phyloP scores from a whole-genome alignment of 2,329 filamentous ascomycete genomes.

The Apiospora arundinis region DNA sequence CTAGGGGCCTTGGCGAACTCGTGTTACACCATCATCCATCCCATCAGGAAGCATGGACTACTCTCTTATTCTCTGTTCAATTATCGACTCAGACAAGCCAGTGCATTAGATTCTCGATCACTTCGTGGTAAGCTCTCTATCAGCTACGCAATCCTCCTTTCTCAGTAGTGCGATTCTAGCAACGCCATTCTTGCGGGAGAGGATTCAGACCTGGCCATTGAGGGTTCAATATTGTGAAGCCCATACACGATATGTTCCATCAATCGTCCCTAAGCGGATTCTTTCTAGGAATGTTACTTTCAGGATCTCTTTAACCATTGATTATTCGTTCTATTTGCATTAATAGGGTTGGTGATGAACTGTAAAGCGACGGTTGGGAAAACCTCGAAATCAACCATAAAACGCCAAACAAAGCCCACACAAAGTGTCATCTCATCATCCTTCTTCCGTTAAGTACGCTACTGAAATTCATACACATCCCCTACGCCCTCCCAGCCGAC shows the following conservation, averaged over 20 bases:
- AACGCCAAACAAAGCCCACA: neutral
- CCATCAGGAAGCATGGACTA: neutral
- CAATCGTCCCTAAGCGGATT: neutral
- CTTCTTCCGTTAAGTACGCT: no score
- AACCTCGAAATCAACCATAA: neutral
- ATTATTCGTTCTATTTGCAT: neutral
- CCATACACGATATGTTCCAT: neutral
- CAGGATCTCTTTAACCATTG: neutral
- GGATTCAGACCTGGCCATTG: neutral
- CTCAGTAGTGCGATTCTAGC: neutral
- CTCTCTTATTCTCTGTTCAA: neutral
- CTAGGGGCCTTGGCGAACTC: constrained; percentile 6
- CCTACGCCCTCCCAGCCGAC: neutral
- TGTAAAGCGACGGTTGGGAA: neutral
- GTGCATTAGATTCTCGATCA: neutral
- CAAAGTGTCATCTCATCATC: no score
- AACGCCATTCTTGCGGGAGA: neutral
- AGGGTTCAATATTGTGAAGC: neutral
- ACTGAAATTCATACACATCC: neutral
- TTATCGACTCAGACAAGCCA: no score
- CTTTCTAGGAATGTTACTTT: neutral
- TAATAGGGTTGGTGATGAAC: neutral
- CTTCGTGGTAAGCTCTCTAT: neutral
- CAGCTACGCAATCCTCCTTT: neutral
- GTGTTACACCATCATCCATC: constrained; percentile 3